Evolutionary conservation across 2,329 filamentous ascomycete genomes (phyloP), one percentile per base, ranked within the genome.

Genomic region (Aureobasidium sp.): DNA sequence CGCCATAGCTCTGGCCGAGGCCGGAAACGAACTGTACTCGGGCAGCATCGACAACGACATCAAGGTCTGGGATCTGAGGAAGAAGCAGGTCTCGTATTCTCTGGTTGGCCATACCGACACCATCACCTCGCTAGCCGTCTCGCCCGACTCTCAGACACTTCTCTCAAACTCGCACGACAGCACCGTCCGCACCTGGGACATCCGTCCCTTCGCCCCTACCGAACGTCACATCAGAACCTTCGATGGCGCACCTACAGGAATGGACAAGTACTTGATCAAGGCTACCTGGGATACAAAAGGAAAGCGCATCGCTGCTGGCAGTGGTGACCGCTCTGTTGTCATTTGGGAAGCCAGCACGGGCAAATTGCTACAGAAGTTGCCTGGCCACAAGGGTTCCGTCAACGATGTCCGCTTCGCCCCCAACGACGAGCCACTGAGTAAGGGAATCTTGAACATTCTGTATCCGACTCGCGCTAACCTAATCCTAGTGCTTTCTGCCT

Each of bases 21-120:
- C 93, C 1, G 94, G 94, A 20, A 96, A 96, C 73, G 94, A 97
- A 77, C 85, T 99, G 29, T 99, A 94, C 74, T 89, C 90, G 7
- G 93, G 93, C 51, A 90, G 92, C 25, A 97, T 99, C 68, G 94
- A 97, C 77, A 97, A 97, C 72, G 91, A 95, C 69, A 96, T 99
- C 73, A 91, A 92, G 69, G 92, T 96, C 22, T 99, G 94, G 93
- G 94, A 99, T 75, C 78, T 97, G 71, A 86, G 94, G 67, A 97
- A 96, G 79, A 91, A 95, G 75, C 84, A 88, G 7, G 84, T 95
- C 2, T 86, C 91, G 6, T 97, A 97, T 75, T 88, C 88, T 1
- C 87, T 99, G 81, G 76, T 89, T 14, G 94, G 94, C 0, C 94
- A 99, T 73, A 88, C 86, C 59, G 94, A 99, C 72, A 97, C 93